Conservation (phyloP, 2,329 filamentous ascomycete species). For the Aspergillus sp. region DNA sequence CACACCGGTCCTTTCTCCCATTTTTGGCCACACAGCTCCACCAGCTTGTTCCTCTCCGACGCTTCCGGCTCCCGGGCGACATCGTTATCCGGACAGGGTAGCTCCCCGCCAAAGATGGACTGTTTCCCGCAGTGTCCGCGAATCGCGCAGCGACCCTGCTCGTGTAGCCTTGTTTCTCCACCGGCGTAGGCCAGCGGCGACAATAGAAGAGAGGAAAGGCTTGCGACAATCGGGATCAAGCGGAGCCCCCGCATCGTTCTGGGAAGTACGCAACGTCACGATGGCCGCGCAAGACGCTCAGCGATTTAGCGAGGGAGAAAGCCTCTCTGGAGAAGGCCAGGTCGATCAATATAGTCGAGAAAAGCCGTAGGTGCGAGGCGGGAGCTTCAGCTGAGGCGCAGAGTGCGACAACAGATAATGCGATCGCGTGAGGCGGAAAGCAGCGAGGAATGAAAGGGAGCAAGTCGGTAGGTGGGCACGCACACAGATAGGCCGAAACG, state of each 20-base stretch:
- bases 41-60: conserved; percentile 64
- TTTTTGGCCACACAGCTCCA: conserved; percentile 75
- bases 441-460: too few relatives aligned
- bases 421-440: too few relatives aligned
- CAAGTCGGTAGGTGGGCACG: too few relatives aligned
- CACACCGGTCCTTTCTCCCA: conserved; percentile 81
- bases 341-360: too few relatives aligned
- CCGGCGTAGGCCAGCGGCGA: conserved; percentile 18
- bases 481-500: too few relatives aligned
- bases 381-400: too few relatives aligned
- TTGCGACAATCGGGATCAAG: conserved; percentile 16
- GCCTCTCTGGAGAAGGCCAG: too few relatives aligned
- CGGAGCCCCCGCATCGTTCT: conserved; percentile 25
- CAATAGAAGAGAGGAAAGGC: conserved; percentile 19
- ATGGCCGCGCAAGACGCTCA: too few relatives aligned
- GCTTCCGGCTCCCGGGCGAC: conserved; percentile 65
- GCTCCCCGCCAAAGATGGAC: conserved; percentile 76
- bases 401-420: too few relatives aligned
- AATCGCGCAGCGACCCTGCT: conserved; percentile 80
- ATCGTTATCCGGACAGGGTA: conserved; percentile 89
- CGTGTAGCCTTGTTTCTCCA: conserved; percentile 52
- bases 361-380: too few relatives aligned
- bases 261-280: too few relatives aligned
- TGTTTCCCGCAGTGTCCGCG: conserved; percentile 86
- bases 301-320: too few relatives aligned